phyloP scores from a whole-genome alignment of 2,329 filamentous ascomycete species.

The Atkinsonella texensis region DNA sequence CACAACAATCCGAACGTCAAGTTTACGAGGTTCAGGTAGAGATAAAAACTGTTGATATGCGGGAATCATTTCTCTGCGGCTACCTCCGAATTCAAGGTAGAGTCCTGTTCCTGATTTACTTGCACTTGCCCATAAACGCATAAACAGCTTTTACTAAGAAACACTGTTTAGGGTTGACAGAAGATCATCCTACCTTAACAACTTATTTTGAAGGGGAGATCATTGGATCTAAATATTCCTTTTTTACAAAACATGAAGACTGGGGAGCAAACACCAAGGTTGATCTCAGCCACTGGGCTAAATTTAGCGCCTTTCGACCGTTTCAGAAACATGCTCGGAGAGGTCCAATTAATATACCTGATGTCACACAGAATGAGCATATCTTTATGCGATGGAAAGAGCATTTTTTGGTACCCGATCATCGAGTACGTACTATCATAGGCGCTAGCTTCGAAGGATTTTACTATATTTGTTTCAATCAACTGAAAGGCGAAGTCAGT shows the following conservation, averaged over 20 bases:
- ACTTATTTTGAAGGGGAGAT: constrained; percentile 99
- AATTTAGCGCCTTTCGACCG: constrained; percentile 77
- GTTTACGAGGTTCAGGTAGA: constrained; percentile 94
- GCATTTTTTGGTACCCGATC: constrained; percentile 91
- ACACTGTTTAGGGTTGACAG: constrained; percentile 58
- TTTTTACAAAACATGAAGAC: constrained; percentile 73
- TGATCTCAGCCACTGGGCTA: constrained; percentile 85
- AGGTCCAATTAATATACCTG: constrained; percentile 46
- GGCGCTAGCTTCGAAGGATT: constrained; percentile 97
- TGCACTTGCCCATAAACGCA: neutral
- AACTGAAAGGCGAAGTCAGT: constrained; percentile 70
- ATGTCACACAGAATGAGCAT: constrained; percentile 69
- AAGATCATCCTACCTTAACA: constrained; percentile 92
- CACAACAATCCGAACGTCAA: constrained; percentile 85
- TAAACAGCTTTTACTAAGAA: neutral
- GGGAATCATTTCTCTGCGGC: constrained; percentile 86
- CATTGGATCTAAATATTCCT: constrained; percentile 89
- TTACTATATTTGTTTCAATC: constrained; percentile 98
- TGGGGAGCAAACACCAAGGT: constrained; percentile 92
- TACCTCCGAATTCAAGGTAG: constrained; percentile 90
- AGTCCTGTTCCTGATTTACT: neutral
- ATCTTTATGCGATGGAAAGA: constrained; percentile 99
- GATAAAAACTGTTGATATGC: constrained; percentile 91
- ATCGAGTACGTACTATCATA: constrained; percentile 78
- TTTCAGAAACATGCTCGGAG: constrained; percentile 48